phyloP scores from a whole-genome alignment of 768 basidiomycete genomes.

The Mycena haematopus region DNA sequence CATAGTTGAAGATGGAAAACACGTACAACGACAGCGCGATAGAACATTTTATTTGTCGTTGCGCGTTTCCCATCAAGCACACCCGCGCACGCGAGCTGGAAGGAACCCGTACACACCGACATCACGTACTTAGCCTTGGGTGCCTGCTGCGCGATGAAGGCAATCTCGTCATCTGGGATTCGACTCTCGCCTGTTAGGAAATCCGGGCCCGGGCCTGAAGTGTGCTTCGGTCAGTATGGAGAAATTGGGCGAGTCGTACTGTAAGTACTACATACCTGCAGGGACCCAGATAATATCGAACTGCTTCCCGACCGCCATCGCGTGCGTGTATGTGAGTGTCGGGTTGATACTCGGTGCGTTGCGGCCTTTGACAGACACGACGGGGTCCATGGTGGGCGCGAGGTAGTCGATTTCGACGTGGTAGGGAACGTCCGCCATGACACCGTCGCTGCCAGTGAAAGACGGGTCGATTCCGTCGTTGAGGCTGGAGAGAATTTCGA shows the following conservation, averaged over 20 bases:
- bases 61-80: constrained; percentile 42
- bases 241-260: too few relatives aligned
- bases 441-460: neutral
- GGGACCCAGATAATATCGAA: constrained; percentile 31
- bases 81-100: constrained; percentile 40
- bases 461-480: constrained; percentile 19
- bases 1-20: neutral
- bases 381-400: constrained; percentile 21
- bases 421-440: constrained; percentile 20
- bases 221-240: neutral
- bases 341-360: constrained; percentile 22
- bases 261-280: constrained; percentile 16
- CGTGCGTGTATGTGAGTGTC: constrained; percentile 25
- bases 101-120: constrained; percentile 42
- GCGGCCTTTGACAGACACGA: constrained; percentile 16
- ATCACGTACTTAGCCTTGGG: constrained; percentile 40
- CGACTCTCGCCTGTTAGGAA: neutral
- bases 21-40: constrained; percentile 35
- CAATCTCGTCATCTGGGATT: constrained; percentile 24
- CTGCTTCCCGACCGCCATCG: constrained; percentile 22
- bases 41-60: constrained; percentile 45
- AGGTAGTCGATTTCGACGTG: constrained; percentile 24
- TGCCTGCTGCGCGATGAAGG: constrained; percentile 36
- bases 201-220: constrained; percentile 18
- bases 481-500: constrained; percentile 22